Percentiles rank a stretch among this genome's conserved stretches.
Conservation (phyloP, 768 basidiomycete genomes). For the Russula ochroleuca region DNA sequence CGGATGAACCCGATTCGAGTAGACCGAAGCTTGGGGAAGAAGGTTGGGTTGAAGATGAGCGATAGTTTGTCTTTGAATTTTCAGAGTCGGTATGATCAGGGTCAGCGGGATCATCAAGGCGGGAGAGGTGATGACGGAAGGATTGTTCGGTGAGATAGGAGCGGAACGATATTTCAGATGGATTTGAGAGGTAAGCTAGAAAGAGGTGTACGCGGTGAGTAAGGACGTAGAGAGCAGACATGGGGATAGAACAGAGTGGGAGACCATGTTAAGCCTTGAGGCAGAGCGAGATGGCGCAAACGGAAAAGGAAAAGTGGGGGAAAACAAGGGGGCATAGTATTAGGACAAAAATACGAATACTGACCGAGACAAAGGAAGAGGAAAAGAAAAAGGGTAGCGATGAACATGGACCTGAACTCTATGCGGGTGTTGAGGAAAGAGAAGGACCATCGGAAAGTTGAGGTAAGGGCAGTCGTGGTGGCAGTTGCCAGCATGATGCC, state of each 20-base stretch:
- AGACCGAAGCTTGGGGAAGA: conserved; percentile 26
- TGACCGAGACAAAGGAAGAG: conserved; percentile 69
- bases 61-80: conserved; percentile 27
- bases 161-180: conserved; percentile 89
- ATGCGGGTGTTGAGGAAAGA: conserved; percentile 50
- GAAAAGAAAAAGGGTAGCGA: conserved; percentile 61
- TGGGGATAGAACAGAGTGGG: background rate
- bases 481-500: conserved; percentile 19
- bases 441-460: conserved; percentile 40
- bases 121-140: conserved; percentile 89
- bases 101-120: conserved; percentile 70
- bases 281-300: background rate
- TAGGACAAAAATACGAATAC: conserved; percentile 31
- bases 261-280: conserved; percentile 6
- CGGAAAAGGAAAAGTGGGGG: conserved; percentile 11
- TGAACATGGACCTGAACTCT: conserved; percentile 68
- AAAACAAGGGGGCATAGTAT: conserved; percentile 4
- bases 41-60: conserved; percentile 27
- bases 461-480: conserved; percentile 31
- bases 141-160: conserved; percentile 96
- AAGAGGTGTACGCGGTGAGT: conserved; percentile 25
- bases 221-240: conserved; percentile 23
- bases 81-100: conserved; percentile 39
- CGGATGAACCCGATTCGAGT: conserved; percentile 36
- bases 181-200: conserved; percentile 91